These are phyloP conservation scores for Solanum dulcamara DNA, from an alignment of 257 asterid genomes.

Conservation along the genomic window DNA sequence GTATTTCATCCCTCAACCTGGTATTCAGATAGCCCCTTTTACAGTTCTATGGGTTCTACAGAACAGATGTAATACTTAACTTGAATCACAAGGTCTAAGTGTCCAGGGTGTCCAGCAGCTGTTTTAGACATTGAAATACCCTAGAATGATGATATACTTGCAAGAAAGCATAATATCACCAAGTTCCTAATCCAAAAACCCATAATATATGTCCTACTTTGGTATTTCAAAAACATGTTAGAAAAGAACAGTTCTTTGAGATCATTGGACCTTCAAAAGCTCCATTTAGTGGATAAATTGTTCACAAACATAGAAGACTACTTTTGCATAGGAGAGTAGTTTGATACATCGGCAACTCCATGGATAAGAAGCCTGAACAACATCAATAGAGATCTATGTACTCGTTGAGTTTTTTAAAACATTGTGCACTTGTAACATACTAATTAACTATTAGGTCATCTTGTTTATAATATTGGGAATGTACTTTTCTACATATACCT, in stretches of 20 bases:
- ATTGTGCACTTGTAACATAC: neutral
- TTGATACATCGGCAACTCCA: neutral
- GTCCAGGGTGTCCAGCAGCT: neutral
- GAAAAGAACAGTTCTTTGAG: neutral
- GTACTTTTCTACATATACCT: neutral
- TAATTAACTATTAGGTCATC: too few relatives aligned
- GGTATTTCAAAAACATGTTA: neutral
- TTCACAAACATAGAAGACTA: neutral
- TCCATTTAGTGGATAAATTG: neutral
- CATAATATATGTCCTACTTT: neutral
- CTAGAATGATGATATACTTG: neutral
- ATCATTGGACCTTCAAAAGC: neutral
- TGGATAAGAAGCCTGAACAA: neutral
- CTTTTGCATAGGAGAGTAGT: neutral
- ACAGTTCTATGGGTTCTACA: neutral
- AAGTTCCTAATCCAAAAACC: neutral
- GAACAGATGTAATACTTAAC: neutral
- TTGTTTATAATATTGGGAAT: neutral
- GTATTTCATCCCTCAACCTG: neutral
- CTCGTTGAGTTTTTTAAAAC: neutral
- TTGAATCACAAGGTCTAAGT: neutral
- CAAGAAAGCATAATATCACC: neutral
- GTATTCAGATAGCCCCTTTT: neutral
- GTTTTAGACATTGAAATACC: neutral
- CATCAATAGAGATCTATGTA: neutral